Conservation (phyloP, 2,329 filamentous ascomycete species). For the Fonsecaea multimorphosa region DNA sequence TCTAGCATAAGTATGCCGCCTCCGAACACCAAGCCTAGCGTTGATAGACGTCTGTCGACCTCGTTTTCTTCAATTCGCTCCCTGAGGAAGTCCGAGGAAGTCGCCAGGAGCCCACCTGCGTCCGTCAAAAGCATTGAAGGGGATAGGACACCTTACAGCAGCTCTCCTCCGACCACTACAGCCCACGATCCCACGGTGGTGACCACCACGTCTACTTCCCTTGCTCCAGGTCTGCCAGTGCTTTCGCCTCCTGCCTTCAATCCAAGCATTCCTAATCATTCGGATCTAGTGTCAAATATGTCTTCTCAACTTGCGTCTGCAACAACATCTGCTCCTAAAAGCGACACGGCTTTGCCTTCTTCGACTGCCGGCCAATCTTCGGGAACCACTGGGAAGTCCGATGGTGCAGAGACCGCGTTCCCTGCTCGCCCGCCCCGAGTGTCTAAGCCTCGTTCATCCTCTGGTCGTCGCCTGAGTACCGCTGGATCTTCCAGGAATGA, state of each 20-base stretch:
- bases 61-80: constrained; percentile 31
- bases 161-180: constrained; percentile 34
- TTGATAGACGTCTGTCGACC: constrained; percentile 37
- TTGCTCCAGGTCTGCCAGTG: constrained; percentile 35
- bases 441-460: constrained; percentile 36
- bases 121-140: constrained; percentile 45
- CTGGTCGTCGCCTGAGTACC: constrained; percentile 38
- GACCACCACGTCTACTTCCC: constrained; percentile 36
- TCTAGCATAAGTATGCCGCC: constrained; percentile 70
- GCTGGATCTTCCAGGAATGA: constrained; percentile 38
- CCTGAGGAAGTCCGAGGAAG: constrained; percentile 31
- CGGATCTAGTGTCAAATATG: constrained; percentile 33
- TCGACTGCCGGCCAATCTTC: constrained; percentile 24
- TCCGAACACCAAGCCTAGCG: constrained; percentile 48
- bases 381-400: constrained; percentile 17
- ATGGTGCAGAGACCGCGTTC: constrained; percentile 29
- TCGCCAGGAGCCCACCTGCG: constrained; percentile 34
- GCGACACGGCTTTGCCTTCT: constrained; percentile 17
- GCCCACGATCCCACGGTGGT: constrained; percentile 38
- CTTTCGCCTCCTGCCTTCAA: constrained; percentile 36
- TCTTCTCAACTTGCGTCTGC: constrained; percentile 25
- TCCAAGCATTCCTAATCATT: constrained; percentile 32
- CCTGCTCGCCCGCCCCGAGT: constrained; percentile 34
- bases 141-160: constrained; percentile 43
- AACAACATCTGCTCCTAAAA: constrained; percentile 16